Evolutionary conservation across 2,329 filamentous ascomycete genomes (phyloP), one percentile per base, ranked within the genome.

Genomic region (Coccinonectria pachysandricola): DNA sequence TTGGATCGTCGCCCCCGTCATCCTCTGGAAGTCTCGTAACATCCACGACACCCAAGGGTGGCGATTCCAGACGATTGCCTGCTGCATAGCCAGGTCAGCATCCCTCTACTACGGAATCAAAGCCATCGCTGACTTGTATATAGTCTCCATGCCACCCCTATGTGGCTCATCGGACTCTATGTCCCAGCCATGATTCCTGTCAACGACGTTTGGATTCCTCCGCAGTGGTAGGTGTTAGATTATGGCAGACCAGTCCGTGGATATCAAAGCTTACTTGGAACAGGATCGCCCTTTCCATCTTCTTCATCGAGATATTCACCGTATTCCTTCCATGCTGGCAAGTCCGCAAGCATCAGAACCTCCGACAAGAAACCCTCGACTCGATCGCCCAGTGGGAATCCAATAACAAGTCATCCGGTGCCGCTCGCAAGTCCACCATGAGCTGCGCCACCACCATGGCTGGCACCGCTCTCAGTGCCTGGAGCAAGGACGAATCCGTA

Each of bases 21-120:
- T 78, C 35, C 62, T 80, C 4, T 79, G 68, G 64, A 63, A 68
- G 38, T 66, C 75, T 19, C 64, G 74, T 6, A 55, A 62, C 12
- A 71, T 81, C 38, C 62, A 62, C 15, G 76, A 81, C 43, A 75
- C 73, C 6, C 71, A 79, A 40, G 69, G 74, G 30, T 81, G 76
- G 76, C 62, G 74, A 8, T 44, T 67, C 5, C 75, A 79, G 46
- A 80, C 75, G 16, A 68, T 73, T 20, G 56, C 52, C 3, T 68
- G 62, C 48, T 59, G 57, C 35, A 37, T 66, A 24, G 55, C 62
- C 17, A 58, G 56, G 61, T 65, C 43, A 32, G 55, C 49, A 13
- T 28, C 21, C 22, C 21, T 31, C 21, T n/a, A n/a, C n/a, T n/a
- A n/a, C n/a, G n/a, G n/a, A n/a, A n/a, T n/a, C n/a, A n/a, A n/a